These are phyloP conservation scores for Dendrobium nobile DNA, from an alignment of 106 monocot genomes.

Conservation along the genomic window DNA sequence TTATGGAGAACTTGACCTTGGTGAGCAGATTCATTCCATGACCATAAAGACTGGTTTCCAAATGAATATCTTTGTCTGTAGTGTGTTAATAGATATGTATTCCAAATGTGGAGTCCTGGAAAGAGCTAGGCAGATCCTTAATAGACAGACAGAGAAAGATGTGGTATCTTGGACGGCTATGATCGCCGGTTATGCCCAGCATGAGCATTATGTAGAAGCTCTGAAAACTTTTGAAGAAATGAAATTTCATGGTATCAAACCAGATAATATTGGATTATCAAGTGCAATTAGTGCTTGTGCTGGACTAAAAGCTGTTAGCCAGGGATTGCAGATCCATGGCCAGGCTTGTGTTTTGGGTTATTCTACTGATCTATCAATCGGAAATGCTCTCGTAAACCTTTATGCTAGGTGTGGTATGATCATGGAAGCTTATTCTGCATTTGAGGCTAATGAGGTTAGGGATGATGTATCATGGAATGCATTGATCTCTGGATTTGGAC, in stretches of 20 bases:
- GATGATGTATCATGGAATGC: conserved; percentile 91
- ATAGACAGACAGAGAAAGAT: conserved; percentile 43
- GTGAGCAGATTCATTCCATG: conserved; percentile 65
- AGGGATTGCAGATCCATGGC: conserved; percentile 65
- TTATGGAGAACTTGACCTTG: conserved; percentile 38
- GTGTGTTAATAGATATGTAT: conserved; percentile 84
- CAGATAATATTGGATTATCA: conserved; percentile 70
- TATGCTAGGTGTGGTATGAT: conserved; percentile 69
- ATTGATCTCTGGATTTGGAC: conserved; percentile 78
- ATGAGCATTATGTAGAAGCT: conserved; percentile 62
- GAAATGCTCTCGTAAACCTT: conserved; percentile 66
- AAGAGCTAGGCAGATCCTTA: conserved; percentile 48
- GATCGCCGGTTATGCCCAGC: conserved; percentile 77
- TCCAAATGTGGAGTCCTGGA: conserved; percentile 60
- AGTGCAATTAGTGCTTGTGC: conserved; percentile 77
- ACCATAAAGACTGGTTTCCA: conserved; percentile 58
- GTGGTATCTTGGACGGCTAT: conserved; percentile 90
- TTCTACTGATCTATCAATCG: conserved; percentile 60
- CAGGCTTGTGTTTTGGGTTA: conserved; percentile 48
- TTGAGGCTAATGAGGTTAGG: conserved; percentile 30
- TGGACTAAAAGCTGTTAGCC: conserved; percentile 49
- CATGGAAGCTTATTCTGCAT: conserved; percentile 51
- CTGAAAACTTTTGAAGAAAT: conserved; percentile 60
- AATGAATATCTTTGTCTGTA: conserved; percentile 53
- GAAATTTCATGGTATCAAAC: conserved; percentile 32